Conservation (phyloP, 495 filamentous ascomycete genomes). For the Cryomyces minteri region DNA sequence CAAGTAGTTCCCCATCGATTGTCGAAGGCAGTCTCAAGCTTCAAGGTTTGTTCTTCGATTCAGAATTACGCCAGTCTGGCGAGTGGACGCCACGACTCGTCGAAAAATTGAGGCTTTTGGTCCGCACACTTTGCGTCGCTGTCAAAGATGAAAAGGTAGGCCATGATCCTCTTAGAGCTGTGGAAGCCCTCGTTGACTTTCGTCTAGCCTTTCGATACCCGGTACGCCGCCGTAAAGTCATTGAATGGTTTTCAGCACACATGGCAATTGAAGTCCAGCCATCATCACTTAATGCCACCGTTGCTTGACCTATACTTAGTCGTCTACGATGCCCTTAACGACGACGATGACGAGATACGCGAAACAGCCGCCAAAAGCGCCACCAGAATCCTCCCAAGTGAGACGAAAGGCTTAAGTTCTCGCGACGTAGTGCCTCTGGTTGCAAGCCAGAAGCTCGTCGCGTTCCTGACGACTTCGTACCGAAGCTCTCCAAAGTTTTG, state of each 20-base stretch:
- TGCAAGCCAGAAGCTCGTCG: slow-evolving; percentile 26
- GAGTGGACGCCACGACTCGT: neutral
- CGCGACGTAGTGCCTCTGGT: slow-evolving; percentile 24
- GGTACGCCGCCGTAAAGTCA: slow-evolving; percentile 9
- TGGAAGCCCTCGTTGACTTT: neutral
- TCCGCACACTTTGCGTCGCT: neutral
- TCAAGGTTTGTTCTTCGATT: neutral
- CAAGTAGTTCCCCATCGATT: neutral
- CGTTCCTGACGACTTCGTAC: slow-evolving; percentile 25
- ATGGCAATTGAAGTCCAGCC: neutral
- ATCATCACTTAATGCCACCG: neutral
- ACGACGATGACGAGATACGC: slow-evolving; percentile 83
- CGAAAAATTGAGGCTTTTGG: neutral
- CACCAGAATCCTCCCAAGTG: slow-evolving; percentile 16
- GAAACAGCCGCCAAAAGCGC: slow-evolving; percentile 37
- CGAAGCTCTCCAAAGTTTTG: slow-evolving; percentile 19
- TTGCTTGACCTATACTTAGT: slow-evolving; percentile 22
- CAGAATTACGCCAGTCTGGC: neutral
- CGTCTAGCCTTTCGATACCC: slow-evolving; percentile 6
- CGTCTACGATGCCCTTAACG: slow-evolving; percentile 49
- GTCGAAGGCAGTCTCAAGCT: neutral
- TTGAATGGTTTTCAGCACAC: neutral
- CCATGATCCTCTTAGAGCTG: too few relatives aligned
- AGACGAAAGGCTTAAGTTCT: neutral
- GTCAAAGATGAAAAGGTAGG: neutral